Conservation (phyloP, 2,329 filamentous ascomycete species). For the Chaetomiaceae sp. region DNA sequence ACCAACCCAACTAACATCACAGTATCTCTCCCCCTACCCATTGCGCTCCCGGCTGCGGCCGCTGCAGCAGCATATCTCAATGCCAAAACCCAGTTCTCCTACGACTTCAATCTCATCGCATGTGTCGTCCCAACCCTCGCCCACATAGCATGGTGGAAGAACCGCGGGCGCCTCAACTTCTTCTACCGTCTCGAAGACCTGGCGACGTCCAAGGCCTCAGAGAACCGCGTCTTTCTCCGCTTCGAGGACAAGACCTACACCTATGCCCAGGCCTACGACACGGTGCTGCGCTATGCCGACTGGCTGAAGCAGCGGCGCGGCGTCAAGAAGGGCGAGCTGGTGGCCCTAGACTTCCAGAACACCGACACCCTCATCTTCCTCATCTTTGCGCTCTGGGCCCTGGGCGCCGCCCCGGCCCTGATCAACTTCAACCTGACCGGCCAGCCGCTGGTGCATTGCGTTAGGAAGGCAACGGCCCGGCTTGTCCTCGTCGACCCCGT, state of each 20-base stretch:
- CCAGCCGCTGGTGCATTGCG: slow-evolving; percentile 67
- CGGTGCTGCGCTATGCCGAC: slow-evolving; percentile 64
- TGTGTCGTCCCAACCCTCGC: slow-evolving; percentile 45
- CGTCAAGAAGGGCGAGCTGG: slow-evolving; percentile 67
- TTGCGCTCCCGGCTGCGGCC: slow-evolving; percentile 57
- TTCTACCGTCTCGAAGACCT: slow-evolving; percentile 72
- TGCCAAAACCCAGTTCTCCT: slow-evolving; percentile 61
- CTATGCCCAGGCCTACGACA: slow-evolving; percentile 71
- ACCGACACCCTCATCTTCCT: slow-evolving; percentile 73
- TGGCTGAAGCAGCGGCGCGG: slow-evolving; percentile 65
- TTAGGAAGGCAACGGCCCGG: slow-evolving; percentile 61
- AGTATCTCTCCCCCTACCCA: slow-evolving; percentile 41
- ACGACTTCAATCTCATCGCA: slow-evolving; percentile 60
- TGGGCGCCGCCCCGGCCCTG: slow-evolving; percentile 78
- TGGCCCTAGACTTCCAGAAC: slow-evolving; percentile 79
- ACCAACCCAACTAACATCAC: not conserved
- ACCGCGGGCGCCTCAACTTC: slow-evolving; percentile 58
- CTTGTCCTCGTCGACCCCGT: slow-evolving; percentile 66
- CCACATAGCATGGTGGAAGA: slow-evolving; percentile 44
- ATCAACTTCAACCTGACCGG: slow-evolving; percentile 82
- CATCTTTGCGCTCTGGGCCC: slow-evolving; percentile 73
- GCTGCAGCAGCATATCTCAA: slow-evolving; percentile 75
- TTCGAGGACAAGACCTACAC: slow-evolving; percentile 67
- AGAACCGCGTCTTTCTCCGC: slow-evolving; percentile 57
- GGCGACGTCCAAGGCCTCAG: slow-evolving; percentile 49